Base-by-base conservation (phyloP, 257 asterid genomes). In the Nicotiana noctiflora region DNA sequence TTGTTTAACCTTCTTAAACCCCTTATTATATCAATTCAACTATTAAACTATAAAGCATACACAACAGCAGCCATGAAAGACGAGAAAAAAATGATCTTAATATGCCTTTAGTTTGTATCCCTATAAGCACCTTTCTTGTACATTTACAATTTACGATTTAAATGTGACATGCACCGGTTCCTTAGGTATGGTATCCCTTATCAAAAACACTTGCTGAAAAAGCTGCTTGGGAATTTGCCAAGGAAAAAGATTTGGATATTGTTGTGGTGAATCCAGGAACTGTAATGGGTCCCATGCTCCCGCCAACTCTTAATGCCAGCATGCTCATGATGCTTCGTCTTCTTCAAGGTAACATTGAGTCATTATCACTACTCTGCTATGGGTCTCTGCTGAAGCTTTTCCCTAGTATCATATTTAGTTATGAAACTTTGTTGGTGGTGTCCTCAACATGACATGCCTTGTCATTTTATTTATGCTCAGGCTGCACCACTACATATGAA, bases 171-270 rank as follows among this genome's bases (percentile, higher is more conserved):
- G 31, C 44, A 19, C 46, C 11, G 37, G 25, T 11, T 15, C 67
- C 53, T 37, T 55, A 95, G 98, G 62, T 88, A n/a, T 95, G 98
- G 98, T 95, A 95, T 89, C 86, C 97, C 8, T 90, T 93, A 57
- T 95, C 98, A 11, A 95, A 95, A 85, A 88, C 89, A 53, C 88
- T 89, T 56, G 97, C 98, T 75, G 98, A 95, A 66, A 92, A 93
- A 83, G 97, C 97, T 85, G 95, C 97, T n/a, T 95, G 98, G 98
- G 86, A 93, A 81, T 92, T 95, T 87, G 91, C 98, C 0, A 83
- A 89, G 90, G 96, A 87, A 84, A 92, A 91, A n/a, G 88, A 84
- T 81, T 64, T 93, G 86, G 92, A 92, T 87, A 57, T 95, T 72
- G 98, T 93, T 19, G 97, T 93, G 86, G 92, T 95, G 84, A 91